A percentile compares a stretch with the other conserved stretches of the same genome.
phyloP scores from a whole-genome alignment of 306 rosid species.

The Acacia crassicarpa region DNA sequence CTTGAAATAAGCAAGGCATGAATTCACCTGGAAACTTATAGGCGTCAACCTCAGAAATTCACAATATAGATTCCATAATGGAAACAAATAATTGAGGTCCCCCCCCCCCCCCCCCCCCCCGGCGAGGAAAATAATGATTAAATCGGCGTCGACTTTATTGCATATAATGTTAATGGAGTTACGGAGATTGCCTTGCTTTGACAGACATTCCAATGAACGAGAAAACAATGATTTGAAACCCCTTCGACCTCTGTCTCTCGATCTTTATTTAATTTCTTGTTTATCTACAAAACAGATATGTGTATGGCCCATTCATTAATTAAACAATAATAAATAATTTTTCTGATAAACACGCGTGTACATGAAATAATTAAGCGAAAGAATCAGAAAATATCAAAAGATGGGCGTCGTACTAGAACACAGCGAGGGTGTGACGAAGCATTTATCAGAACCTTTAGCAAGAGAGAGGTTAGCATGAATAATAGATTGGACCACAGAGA shows the following conservation, averaged over 20 bases:
- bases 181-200: not conserved
- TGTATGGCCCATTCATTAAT: not conserved
- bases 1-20: not conserved
- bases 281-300: not conserved
- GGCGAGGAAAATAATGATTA: not conserved
- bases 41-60: not conserved
- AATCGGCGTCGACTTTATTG: not conserved
- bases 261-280: not conserved
- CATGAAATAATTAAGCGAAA: not conserved
- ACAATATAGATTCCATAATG: not conserved
- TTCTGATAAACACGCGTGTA: not conserved
- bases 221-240: not conserved
- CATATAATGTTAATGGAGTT: not conserved
- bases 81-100: not conserved
- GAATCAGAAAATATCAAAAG: not conserved
- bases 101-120: not conserved
- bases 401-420: slow-evolving; percentile 35
- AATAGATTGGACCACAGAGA: slow-evolving; percentile 61
- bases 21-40: not conserved
- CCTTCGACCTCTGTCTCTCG: not conserved
- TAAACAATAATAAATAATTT: not conserved
- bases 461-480: slow-evolving; percentile 35
- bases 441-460: slow-evolving; percentile 43
- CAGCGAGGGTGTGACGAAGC: not conserved
- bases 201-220: not conserved